Evolutionary conservation across 1,284 basidiomycete species (phyloP).

Genomic region (Irpex rosettiformis): DNA sequence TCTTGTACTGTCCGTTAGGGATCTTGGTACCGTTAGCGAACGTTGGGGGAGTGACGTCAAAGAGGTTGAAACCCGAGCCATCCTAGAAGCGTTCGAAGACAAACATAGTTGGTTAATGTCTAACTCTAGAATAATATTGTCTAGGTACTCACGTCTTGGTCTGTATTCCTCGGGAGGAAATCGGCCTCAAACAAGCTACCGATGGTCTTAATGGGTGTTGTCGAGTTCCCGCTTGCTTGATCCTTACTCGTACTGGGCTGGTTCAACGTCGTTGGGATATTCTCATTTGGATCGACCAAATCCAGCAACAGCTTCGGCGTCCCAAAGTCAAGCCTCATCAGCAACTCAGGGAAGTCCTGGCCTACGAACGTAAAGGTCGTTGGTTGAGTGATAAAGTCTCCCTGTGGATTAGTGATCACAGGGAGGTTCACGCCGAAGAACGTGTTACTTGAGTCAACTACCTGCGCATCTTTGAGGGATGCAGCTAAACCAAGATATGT

Average conservation of each 20-base stretch:
- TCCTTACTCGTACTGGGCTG: conserved; percentile 19
- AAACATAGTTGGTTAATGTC: background rate
- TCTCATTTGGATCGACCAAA: conserved; percentile 34
- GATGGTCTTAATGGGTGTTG: conserved; percentile 33
- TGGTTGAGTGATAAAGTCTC: conserved; percentile 32
- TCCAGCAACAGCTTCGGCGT: conserved; percentile 46
- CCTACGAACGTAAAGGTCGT: conserved; percentile 51
- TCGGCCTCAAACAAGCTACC: conserved; percentile 36
- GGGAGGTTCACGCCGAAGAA: conserved; percentile 45
- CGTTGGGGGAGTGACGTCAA: conserved; percentile 33
- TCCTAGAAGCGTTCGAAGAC: conserved; percentile 19
- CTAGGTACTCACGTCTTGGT: conserved; percentile 29
- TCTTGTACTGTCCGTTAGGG: conserved; percentile 55
- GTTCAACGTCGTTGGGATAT: conserved; percentile 27
- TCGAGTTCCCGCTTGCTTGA: conserved; percentile 14
- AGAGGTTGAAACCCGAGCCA: conserved; percentile 36
- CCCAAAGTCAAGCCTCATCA: conserved; percentile 51
- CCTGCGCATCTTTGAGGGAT: conserved; percentile 42
- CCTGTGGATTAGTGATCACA: conserved; percentile 36
- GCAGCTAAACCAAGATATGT: conserved; percentile 49
- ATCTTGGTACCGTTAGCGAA: conserved; percentile 60
- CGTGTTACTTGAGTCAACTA: conserved; percentile 46
- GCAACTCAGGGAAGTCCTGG: conserved; percentile 40
- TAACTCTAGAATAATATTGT: conserved; percentile 13
- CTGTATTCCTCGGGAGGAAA: conserved; percentile 36